Percentiles rank a stretch among this genome's conserved stretches.
Conservation (phyloP, 169 alveolate species). For the Hammondia hammondi region DNA sequence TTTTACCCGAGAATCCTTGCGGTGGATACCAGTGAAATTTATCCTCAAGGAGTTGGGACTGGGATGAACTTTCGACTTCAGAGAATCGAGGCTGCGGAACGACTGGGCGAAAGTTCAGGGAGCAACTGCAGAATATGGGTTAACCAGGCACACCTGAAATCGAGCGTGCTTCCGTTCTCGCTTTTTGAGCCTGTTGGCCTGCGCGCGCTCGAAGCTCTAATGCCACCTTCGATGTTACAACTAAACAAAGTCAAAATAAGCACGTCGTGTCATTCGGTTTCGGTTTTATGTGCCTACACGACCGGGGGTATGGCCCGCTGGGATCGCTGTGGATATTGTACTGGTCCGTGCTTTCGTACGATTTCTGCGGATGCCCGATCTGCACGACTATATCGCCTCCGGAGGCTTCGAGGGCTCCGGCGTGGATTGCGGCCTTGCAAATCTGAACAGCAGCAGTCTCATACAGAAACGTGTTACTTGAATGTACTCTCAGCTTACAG, state of each 20-base stretch:
- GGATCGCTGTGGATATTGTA: slow-evolving; percentile 71
- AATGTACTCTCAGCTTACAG: slow-evolving; percentile 60
- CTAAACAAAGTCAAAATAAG: background rate
- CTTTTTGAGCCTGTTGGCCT: background rate
- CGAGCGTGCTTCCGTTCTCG: background rate
- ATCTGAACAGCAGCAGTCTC: slow-evolving; percentile 34
- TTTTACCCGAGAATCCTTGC: background rate
- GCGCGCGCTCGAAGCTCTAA: slow-evolving; percentile 30
- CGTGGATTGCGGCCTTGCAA: slow-evolving; percentile 91
- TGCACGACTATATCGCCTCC: slow-evolving; percentile 80
- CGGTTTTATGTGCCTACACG: slow-evolving; percentile 22
- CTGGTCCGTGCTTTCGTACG: slow-evolving; percentile 67
- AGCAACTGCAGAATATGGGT: background rate
- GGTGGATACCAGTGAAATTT: slow-evolving; percentile 70
- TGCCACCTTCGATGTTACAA: slow-evolving; percentile 31
- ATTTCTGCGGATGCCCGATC: slow-evolving; percentile 65
- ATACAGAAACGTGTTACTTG: background rate
- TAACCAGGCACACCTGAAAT: background rate
- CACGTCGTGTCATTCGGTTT: background rate
- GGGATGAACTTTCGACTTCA: background rate
- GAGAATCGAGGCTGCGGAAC: background rate
- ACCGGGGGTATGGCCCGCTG: slow-evolving; percentile 57
- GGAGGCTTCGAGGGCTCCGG: slow-evolving; percentile 83
- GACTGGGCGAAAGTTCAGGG: background rate
- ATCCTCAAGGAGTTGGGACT: slow-evolving; percentile 45